Percentiles rank a stretch among this genome's conserved stretches.
phyloP scores from a whole-genome alignment of 1,284 basidiomycete genomes.

The Tremellales sp. region DNA sequence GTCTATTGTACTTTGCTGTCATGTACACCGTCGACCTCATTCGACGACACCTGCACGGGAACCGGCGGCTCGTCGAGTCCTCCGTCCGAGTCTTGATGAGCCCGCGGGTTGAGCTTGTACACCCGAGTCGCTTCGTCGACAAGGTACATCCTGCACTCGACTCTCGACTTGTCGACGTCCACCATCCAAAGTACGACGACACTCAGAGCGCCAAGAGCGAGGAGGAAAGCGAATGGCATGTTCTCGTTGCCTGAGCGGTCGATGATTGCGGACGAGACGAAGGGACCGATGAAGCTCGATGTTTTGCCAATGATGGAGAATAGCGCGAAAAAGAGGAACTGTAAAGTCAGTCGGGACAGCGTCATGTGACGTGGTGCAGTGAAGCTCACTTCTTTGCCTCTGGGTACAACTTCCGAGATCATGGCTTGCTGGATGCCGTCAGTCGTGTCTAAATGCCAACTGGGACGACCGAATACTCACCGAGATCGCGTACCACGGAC shows the following conservation, averaged over 20 bases:
- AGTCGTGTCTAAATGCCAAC: constrained; percentile 2
- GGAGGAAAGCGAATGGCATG: constrained; percentile 77
- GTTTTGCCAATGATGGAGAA: constrained; percentile 51
- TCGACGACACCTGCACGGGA: too few species aligned
- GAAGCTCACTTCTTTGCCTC: constrained; percentile 41
- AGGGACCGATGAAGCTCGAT: constrained; percentile 74
- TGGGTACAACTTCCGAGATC: constrained; percentile 76
- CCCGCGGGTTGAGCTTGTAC: constrained; percentile 24
- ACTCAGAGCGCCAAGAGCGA: constrained; percentile 63
- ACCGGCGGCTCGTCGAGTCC: too few species aligned
- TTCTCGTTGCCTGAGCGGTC: constrained; percentile 63
- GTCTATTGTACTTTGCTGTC: too few species aligned
- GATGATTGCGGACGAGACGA: constrained; percentile 57
- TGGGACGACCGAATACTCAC: constrained; percentile 12
- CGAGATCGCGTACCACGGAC: constrained; percentile 74
- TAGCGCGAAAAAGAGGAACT: constrained; percentile 47
- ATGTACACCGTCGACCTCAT: too few species aligned
- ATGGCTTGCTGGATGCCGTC: constrained; percentile 64
- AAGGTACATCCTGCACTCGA: constrained; percentile 42
- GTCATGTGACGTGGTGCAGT: constrained; percentile 11
- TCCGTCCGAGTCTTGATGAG: too few species aligned
- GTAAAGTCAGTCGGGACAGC: constrained; percentile 56
- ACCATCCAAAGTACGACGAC: constrained; percentile 69
- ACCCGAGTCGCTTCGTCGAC: constrained; percentile 39
- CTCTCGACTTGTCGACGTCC: constrained; percentile 57